phyloP scores from a whole-genome alignment of 805 yeast species.

The Candida khao-thaluensis region DNA sequence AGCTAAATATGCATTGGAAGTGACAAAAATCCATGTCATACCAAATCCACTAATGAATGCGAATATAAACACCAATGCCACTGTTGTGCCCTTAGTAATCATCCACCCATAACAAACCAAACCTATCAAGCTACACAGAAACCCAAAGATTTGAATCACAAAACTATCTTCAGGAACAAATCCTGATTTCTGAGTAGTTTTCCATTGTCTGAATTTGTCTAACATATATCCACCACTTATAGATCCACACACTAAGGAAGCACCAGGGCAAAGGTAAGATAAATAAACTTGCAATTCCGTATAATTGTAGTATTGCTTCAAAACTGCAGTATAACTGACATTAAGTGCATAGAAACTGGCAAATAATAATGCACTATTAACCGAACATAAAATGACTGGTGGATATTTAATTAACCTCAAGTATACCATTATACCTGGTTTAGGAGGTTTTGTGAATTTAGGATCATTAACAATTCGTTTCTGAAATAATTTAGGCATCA shows the following conservation, averaged over 20 bases:
- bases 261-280: slow-evolving; percentile 54
- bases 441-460: slow-evolving; percentile 46
- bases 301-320: slow-evolving; percentile 38
- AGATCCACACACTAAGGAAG: slow-evolving; percentile 49
- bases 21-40: slow-evolving; percentile 54
- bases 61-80: slow-evolving; percentile 17
- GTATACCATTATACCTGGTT: slow-evolving; percentile 39
- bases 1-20: slow-evolving; percentile 53
- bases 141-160: slow-evolving; percentile 43
- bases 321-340: slow-evolving; percentile 45
- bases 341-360: slow-evolving; percentile 54
- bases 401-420: slow-evolving; percentile 35
- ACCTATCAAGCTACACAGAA: slow-evolving; percentile 43
- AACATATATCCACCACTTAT: slow-evolving; percentile 49
- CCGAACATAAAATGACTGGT: slow-evolving; percentile 48
- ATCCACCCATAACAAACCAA: slow-evolving; percentile 56
- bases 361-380: slow-evolving; percentile 51
- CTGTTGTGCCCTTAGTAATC: slow-evolving; percentile 31
- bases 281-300: slow-evolving; percentile 38
- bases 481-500: slow-evolving; percentile 29
- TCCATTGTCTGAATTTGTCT: slow-evolving; percentile 25
- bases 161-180: slow-evolving; percentile 49
- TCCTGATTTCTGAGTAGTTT: slow-evolving; percentile 17
- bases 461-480: slow-evolving; percentile 20
- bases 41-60: slow-evolving; percentile 49